Conservation (phyloP, 2,329 filamentous ascomycete genomes). For the Xylariomycetidae sp. region DNA sequence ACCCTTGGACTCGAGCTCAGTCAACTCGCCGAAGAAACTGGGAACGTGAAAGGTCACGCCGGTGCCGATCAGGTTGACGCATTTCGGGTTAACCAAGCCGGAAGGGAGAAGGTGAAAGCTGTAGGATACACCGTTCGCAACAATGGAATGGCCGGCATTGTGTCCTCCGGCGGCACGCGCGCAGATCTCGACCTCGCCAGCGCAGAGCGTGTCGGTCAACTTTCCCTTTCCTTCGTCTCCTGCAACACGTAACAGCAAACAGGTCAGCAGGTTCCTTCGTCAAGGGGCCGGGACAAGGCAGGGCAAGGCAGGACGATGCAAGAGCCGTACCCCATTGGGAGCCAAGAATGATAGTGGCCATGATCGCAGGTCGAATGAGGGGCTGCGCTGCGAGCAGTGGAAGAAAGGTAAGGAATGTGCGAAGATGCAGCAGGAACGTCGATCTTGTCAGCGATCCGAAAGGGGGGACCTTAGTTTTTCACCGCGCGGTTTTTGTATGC, state of each 20-base stretch:
- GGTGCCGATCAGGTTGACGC: constrained; percentile 7
- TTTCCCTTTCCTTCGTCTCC: constrained; percentile 8
- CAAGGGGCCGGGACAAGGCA: too few relatives aligned
- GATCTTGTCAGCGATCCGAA: too few relatives aligned
- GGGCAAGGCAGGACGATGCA: too few relatives aligned
- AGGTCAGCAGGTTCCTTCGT: background rate
- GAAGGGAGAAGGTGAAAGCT: constrained; percentile 7
- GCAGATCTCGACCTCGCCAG: constrained; percentile 3
- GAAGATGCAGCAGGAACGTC: too few relatives aligned
- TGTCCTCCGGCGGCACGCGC: constrained; percentile 4
- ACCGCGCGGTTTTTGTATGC: too few relatives aligned
- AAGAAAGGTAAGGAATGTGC: too few relatives aligned
- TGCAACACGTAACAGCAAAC: background rate
- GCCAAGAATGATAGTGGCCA: too few relatives aligned
- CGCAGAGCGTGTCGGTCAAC: constrained; percentile 6
- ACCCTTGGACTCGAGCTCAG: constrained; percentile 4
- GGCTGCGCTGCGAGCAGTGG: too few relatives aligned
- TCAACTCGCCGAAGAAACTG: constrained; percentile 6
- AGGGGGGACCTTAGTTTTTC: too few relatives aligned
- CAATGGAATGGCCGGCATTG: background rate
- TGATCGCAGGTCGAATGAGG: too few relatives aligned
- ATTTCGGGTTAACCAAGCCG: constrained; percentile 2
- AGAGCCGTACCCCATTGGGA: too few relatives aligned
- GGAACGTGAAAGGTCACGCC: constrained; percentile 6
- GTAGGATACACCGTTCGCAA: constrained; percentile 4